Evolutionary conservation across 345 rosid genomes (phyloP), one percentile per base, ranked within the genome.

Genomic region (Brassica juncea): DNA sequence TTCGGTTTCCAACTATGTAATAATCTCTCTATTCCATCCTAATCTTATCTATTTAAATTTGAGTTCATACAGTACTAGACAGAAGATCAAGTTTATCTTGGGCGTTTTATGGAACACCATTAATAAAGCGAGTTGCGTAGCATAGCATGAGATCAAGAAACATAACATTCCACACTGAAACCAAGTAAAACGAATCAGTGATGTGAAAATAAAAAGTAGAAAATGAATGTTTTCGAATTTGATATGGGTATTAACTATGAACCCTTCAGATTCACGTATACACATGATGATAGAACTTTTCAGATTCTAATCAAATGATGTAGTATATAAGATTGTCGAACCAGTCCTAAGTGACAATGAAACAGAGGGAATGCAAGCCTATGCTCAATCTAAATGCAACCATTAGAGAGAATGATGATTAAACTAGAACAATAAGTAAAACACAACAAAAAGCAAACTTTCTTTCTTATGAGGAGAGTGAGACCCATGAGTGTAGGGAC

Each of bases 1-100:
- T 79, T 52, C 49, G 37, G 64, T 67, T 79, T 68, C 47, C 63
- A 39, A 70, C 71, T 55, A 74, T 80, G 76, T 75, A 75, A 80
- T 75, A 74, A 74, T 37, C 71, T 68, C 79, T 70, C 66, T 25
- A 1, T 80, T 52, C 47, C 68, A 72, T 57, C 73, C 0, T 63
- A 54, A 16, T 49, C 11, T 74, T 35, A 3, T 74, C 34, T 23
- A 70, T 30, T 74, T 10, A 52, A 30, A 28, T 54, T 80, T 19
- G 57, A 54, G 49, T 62, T 34, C 55, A 44, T 44, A 72, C 21
- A 15, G 68, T 66, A 64, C n/a, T 15, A 58, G 52, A 54, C 30
- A 61, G 35, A 61, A 61, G 66, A 12, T 30, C 19, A 28, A 12
- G 12, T 52, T 52, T 52, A 5, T 8, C 62, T 57, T 57, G 62